Base-by-base conservation (phyloP, 257 asterid species). In the Fraxinus quadrangulata region DNA sequence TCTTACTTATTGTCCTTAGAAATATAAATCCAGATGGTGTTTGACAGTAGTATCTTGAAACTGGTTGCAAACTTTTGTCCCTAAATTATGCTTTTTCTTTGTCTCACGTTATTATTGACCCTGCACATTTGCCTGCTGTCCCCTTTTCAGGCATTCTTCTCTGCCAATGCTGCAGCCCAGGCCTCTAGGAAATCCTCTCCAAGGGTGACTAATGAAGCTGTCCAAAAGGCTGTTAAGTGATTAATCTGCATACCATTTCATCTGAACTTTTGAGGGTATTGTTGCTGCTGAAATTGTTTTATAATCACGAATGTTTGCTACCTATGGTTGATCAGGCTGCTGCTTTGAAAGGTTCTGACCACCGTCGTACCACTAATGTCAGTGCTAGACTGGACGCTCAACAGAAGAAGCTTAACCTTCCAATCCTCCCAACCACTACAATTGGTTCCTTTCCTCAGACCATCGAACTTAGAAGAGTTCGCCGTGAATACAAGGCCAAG, bases 361-460 rank as follows among this genome's bases (percentile, higher is more conserved):
- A 87, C 79, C 87, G 88, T 26, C 90, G 88, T 74, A 86, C 87
- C 26, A 84, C 90, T 74, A 77, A 83, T 74, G 90, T 84, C 72
- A 84, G 83, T 49, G 81, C 87, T 45, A 87, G 90, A 79, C 87
- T 84, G 23, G 90, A 84, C 76, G 86, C 88, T 54, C 90, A 87
- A 73, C 88, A 87, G 76, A 85, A 87, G 85, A 84, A 87, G 77
- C 88, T 87, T 36, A 87, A 84, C 79, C 87, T 87, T 73, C 90
- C 90, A 66, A 26, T 87, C 75, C 88, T 87, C 59, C 90, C 88
- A 24, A 84, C 90, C 77, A 87, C 90, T 78, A 87, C 88, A 63
- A 87, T 87, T 80, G 90, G 90, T 21, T 87, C 90, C 47, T 87
- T 87, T 81, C 90, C 90, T 14, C 90, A 87, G 79, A 87, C 90